Conservation (phyloP, 2,329 filamentous ascomycete species). For the Lachnum nothofagi region DNA sequence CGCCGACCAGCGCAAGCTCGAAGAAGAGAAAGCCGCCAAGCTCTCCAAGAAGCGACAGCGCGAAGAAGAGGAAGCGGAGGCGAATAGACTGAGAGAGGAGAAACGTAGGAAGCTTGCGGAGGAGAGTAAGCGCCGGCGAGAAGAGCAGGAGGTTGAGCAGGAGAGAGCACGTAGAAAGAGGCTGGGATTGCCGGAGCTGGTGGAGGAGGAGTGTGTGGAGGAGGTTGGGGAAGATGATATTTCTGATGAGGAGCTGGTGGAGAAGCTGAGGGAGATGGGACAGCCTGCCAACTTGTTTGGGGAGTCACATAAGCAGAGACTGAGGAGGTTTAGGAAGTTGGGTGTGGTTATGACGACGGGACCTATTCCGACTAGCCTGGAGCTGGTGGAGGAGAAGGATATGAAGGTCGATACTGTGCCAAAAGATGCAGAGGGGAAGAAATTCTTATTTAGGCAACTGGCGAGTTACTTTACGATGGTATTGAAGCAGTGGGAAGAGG, state of each 20-base stretch:
- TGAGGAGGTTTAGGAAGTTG: constrained; percentile 67
- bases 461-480: constrained; percentile 96
- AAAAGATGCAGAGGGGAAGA: constrained; percentile 58
- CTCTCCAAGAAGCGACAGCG: constrained; percentile 76
- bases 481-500: constrained; percentile 78
- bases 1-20: constrained; percentile 71
- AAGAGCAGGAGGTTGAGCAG: constrained; percentile 68
- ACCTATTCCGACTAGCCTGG: constrained; percentile 80
- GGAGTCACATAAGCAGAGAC: constrained; percentile 64
- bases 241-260: constrained; percentile 62
- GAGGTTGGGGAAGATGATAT: constrained; percentile 56
- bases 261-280: constrained; percentile 63
- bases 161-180: constrained; percentile 69
- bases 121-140: constrained; percentile 68
- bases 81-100: constrained; percentile 66
- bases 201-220: constrained; percentile 46
- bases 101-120: constrained; percentile 74
- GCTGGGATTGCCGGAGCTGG: constrained; percentile 73
- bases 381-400: constrained; percentile 74
- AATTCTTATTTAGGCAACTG: constrained; percentile 78
- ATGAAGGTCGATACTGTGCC: constrained; percentile 72
- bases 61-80: constrained; percentile 76
- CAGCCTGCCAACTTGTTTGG: constrained; percentile 76
- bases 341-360: constrained; percentile 59
- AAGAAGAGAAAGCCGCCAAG: constrained; percentile 65